Evolutionary conservation across 2,329 filamentous ascomycete species (phyloP), one percentile per base, ranked within the genome.

Genomic region (Alternaria sp.): DNA sequence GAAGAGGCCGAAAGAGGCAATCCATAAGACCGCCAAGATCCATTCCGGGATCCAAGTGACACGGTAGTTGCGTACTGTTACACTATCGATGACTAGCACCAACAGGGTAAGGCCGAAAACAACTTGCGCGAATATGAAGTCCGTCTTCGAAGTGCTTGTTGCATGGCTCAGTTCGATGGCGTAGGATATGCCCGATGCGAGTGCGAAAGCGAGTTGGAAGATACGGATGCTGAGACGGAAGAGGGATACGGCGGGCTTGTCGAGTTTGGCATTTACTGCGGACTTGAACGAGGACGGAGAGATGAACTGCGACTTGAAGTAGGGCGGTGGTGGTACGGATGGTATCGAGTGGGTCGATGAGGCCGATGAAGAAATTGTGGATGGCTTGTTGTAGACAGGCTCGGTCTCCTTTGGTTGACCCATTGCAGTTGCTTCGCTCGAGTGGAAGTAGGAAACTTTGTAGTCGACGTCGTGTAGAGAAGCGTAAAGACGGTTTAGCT

Each of bases 111-210:
- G 25, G 0, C 68, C 67, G 21, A 74, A 71, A 1, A 64, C 54
- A 3, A 74, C 66, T 26, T 73, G 67, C 3, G 65, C 54, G 46
- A 69, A 74, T 4, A 73, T 66, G 44, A 75, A 73, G 23, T 56
- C 62, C 13, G 59, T 62, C 19, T 36, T 50, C 5, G 54, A 40
- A 36, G 54, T 54, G 15, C 60, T 62, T 11, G 60, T 44, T 28
- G 61, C 40, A 26, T 62, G 54, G 19, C 40, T 21, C 19, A 74
- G 46, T 44, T 74, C 73, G 30, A 72, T 58, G 40, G 68, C 70
- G 57, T 75, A 73, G 8, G 65, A 72, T 25, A 70, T 71, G 25
- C 73, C 70, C n/a, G 73, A 68, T 11, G 68, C 68, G 13, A 75
- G 44, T 5, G 68, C 69, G 50, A 75, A 74, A 10, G 63, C 59